phyloP scores from a whole-genome alignment of 306 rosid species.

The Prunus armeniaca region DNA sequence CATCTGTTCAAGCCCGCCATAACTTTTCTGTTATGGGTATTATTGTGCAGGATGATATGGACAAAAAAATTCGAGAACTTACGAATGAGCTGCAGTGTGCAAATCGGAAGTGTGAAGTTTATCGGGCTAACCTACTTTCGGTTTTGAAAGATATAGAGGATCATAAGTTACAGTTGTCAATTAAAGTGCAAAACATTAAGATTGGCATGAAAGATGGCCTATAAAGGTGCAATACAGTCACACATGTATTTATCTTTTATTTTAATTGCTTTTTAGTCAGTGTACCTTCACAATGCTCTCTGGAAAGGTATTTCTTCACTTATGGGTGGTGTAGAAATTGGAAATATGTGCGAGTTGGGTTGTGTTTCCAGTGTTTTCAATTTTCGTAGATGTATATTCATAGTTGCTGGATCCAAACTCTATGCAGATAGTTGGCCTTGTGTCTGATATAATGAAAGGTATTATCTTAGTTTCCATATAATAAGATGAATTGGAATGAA shows the following conservation, averaged over 20 bases:
- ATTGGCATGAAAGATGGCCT: conserved; percentile 86
- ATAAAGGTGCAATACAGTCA: conserved; percentile 43
- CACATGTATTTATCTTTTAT: conserved; percentile 24
- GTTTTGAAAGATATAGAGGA: conserved; percentile 96
- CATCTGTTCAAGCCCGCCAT: background rate
- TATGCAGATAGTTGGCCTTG: conserved; percentile 10
- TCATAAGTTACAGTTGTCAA: conserved; percentile 84
- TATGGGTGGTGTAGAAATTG: conserved; percentile 13
- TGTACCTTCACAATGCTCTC: conserved; percentile 21
- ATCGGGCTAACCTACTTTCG: conserved; percentile 90
- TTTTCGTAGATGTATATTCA: conserved; percentile 9
- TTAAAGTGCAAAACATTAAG: conserved; percentile 94
- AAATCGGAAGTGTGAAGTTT: conserved; percentile 82
- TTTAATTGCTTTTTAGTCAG: conserved; percentile 3
- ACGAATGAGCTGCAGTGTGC: conserved; percentile 66
- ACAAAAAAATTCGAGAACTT: conserved; percentile 68
- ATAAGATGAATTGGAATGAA: background rate
- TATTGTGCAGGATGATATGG: conserved; percentile 82
- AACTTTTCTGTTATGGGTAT: background rate
- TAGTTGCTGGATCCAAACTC: background rate
- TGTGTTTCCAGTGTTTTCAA: background rate
- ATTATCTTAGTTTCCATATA: background rate
- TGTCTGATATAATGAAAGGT: background rate
- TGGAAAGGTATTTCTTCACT: conserved; percentile 17
- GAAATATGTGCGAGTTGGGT: background rate